Conservation (phyloP, 2,329 filamentous ascomycete genomes). For the Cladosporium austrohemisphaericum region DNA sequence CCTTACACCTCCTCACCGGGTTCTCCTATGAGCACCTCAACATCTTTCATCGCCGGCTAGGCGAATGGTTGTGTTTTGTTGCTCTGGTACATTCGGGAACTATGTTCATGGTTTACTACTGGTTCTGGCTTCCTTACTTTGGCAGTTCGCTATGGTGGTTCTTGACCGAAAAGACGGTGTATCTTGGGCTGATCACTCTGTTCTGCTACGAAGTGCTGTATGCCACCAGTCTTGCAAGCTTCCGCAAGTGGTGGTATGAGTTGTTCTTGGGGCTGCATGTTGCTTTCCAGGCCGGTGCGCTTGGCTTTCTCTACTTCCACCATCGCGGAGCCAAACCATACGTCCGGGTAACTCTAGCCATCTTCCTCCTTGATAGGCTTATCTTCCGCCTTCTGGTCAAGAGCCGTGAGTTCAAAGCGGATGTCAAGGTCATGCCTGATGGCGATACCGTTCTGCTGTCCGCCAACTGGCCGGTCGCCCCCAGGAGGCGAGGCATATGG, state of each 20-base stretch:
- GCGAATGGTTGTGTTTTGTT: constrained; percentile 59
- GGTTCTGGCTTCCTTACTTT: constrained; percentile 40
- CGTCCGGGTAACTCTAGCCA: constrained; percentile 50
- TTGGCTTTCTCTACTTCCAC: constrained; percentile 59
- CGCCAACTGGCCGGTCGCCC: constrained; percentile 40
- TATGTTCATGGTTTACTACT: constrained; percentile 56
- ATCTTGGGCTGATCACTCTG: constrained; percentile 55
- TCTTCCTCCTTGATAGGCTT: constrained; percentile 57
- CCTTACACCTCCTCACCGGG: constrained; percentile 57
- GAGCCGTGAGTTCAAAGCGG: constrained; percentile 46
- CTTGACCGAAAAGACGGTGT: constrained; percentile 49
- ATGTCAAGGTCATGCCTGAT: constrained; percentile 54
- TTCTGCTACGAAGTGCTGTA: constrained; percentile 59
- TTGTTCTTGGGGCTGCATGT: constrained; percentile 59
- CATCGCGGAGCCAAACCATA: constrained; percentile 52
- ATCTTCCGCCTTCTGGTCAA: constrained; percentile 56
- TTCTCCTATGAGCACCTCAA: constrained; percentile 65
- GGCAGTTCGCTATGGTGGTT: constrained; percentile 51
- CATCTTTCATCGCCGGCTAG: constrained; percentile 61
- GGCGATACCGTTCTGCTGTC: constrained; percentile 52
- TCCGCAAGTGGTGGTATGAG: constrained; percentile 61
- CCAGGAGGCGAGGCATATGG: constrained; percentile 16
- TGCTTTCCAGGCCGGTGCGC: constrained; percentile 52
- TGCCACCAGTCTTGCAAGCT: constrained; percentile 57
- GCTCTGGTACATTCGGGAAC: constrained; percentile 54